Percentiles rank a stretch among this genome's conserved stretches.
Evolutionary conservation across 2,329 filamentous ascomycete genomes (phyloP).

Genomic region (Fusarium chaquense): DNA sequence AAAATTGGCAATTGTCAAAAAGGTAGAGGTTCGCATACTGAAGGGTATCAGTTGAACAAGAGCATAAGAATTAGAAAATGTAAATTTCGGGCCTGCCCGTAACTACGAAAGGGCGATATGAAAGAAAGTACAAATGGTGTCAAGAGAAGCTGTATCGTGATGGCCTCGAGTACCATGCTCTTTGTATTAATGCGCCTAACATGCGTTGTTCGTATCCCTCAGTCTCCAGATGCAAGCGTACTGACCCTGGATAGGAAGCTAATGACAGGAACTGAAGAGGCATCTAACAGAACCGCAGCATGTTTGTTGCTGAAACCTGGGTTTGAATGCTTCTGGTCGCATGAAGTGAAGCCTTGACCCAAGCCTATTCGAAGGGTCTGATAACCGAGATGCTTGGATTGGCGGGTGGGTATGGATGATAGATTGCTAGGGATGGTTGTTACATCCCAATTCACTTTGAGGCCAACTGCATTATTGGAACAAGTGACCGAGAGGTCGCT

Average conservation of each 20-base stretch:
- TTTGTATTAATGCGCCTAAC: constrained; percentile 23
- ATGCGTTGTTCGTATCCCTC: background rate
- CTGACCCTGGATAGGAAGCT: constrained; percentile 3
- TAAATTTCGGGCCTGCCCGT: constrained; percentile 28
- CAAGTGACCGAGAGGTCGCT: constrained; percentile 1
- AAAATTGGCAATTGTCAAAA: constrained; percentile 40
- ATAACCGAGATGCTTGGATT: constrained; percentile 16
- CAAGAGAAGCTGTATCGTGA: background rate
- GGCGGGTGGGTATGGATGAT: constrained; percentile 24
- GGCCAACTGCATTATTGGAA: constrained; percentile 18
- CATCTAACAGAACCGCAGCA: background rate
- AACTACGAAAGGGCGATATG: constrained; percentile 17
- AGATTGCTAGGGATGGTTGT: background rate
- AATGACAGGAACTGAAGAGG: background rate
- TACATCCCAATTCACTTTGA: constrained; percentile 17
- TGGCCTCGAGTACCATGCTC: background rate
- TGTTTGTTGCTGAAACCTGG: constrained; percentile 19
- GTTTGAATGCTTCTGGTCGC: constrained; percentile 8
- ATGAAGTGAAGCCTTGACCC: constrained; percentile 12
- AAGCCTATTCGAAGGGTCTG: constrained; percentile 26
- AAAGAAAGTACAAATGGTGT: constrained; percentile 29
- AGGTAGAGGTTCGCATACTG: constrained; percentile 32
- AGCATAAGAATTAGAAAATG: constrained; percentile 21
- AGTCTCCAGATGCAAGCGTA: background rate
- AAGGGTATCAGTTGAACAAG: constrained; percentile 6